Percentiles rank a stretch among this genome's conserved stretches.
Evolutionary conservation across 805 yeast species (phyloP).

Genomic region (Metschnikowia cubensis): DNA sequence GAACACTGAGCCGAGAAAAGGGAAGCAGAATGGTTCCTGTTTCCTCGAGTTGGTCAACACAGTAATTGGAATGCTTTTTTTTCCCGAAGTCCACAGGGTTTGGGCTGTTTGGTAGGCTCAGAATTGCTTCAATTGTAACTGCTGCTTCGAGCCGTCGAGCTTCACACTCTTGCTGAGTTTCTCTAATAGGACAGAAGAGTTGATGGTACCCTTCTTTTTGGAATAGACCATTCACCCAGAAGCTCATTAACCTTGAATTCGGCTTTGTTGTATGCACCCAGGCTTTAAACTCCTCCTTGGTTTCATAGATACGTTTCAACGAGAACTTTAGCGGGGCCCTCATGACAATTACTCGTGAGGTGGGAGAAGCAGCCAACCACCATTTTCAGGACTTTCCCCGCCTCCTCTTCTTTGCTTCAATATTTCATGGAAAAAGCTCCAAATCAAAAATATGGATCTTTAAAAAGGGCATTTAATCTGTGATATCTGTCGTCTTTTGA

Average conservation of each 20-base stretch:
- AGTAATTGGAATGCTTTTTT: slow-evolving; percentile 51
- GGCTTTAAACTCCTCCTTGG: too few relatives aligned
- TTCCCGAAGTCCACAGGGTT: slow-evolving; percentile 63
- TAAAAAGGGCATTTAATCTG: too few relatives aligned
- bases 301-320: too few relatives aligned
- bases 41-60: slow-evolving; percentile 37
- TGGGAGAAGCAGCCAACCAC: too few relatives aligned
- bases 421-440: too few relatives aligned
- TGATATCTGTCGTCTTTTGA: too few relatives aligned
- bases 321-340: too few relatives aligned
- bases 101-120: slow-evolving; percentile 46
- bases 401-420: too few relatives aligned
- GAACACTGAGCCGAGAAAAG: slow-evolving; percentile 17
- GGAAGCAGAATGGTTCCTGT: slow-evolving; percentile 16
- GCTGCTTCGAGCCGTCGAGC: slow-evolving; percentile 8
- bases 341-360: too few relatives aligned
- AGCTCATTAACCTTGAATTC: slow-evolving; percentile 40
- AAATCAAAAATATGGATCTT: too few relatives aligned
- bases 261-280: too few relatives aligned
- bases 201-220: slow-evolving; percentile 38
- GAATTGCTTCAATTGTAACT: slow-evolving; percentile 9
- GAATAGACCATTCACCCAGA: slow-evolving; percentile 38
- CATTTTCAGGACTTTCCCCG: too few relatives aligned
- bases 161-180: slow-evolving; percentile 24
- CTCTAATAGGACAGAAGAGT: slow-evolving; percentile 44